Conservation (phyloP, 2,329 filamentous ascomycete species). For the Fulvia fulva region DNA sequence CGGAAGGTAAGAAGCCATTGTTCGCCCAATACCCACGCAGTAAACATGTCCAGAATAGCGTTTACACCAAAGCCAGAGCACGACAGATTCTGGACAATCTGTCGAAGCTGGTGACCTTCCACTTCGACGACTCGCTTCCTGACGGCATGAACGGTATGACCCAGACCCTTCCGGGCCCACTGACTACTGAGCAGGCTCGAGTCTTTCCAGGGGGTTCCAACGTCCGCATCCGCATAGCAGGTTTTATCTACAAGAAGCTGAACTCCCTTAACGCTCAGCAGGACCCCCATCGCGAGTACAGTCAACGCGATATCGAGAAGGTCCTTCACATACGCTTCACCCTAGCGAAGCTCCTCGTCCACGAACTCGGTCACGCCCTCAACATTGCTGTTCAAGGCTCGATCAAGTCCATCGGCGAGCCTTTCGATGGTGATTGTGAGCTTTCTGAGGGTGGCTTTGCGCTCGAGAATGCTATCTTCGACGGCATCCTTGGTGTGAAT, state of each 20-base stretch:
- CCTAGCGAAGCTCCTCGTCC: neutral
- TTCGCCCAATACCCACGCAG: neutral
- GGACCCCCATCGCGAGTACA: neutral
- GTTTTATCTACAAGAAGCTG: neutral
- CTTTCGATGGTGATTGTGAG: neutral
- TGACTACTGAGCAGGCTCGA: neutral
- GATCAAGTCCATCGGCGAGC: neutral
- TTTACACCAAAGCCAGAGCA: neutral
- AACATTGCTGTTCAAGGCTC: neutral
- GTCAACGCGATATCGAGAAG: neutral
- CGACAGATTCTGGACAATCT: neutral
- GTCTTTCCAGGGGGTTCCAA: neutral
- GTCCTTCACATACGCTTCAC: neutral
- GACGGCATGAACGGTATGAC: neutral
- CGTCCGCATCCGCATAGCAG: neutral
- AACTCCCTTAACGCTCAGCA: neutral
- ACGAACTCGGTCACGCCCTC: slow-evolving; percentile 5
- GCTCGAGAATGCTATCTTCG: slow-evolving; percentile 3
- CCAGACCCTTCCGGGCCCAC: neutral
- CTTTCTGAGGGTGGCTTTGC: slow-evolving; percentile 2
- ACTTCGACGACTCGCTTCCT: neutral
- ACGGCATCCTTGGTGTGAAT: neutral
- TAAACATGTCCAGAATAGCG: neutral
- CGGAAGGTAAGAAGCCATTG: neutral
- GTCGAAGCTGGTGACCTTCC: neutral